Evolutionary conservation across 441 rosid genomes (phyloP).

Genomic region (Croton setiger): DNA sequence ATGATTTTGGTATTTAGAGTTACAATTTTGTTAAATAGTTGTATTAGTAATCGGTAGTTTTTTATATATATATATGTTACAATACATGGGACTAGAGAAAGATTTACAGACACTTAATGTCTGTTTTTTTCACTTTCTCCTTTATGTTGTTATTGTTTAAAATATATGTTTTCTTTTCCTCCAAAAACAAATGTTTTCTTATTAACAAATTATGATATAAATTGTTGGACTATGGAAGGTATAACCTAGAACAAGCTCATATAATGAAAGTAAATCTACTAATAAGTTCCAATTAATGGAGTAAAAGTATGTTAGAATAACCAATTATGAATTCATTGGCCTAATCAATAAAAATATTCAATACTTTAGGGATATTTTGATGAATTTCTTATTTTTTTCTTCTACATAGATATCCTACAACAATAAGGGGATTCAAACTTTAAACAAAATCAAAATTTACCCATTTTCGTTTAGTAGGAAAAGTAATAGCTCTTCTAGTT

Average conservation of each 20-base stretch:
- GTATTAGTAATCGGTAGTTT: background rate
- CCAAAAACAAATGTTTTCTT: background rate
- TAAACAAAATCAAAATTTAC: too few relatives aligned
- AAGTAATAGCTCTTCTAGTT: too few relatives aligned
- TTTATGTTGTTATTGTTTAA: background rate
- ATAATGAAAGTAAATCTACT: too few relatives aligned
- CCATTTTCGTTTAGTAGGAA: too few relatives aligned
- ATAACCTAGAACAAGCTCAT: background rate
- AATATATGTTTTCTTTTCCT: background rate
- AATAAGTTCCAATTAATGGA: background rate
- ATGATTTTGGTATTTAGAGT: background rate
- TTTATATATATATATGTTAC: background rate
- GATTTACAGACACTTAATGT: constrained; percentile 1
- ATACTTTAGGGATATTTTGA: too few relatives aligned
- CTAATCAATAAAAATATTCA: too few relatives aligned
- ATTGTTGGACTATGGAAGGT: too few relatives aligned
- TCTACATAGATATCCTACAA: too few relatives aligned
- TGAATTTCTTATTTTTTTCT: too few relatives aligned
- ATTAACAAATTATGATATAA: background rate
- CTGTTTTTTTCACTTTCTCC: background rate
- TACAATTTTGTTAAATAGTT: background rate
- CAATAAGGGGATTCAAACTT: too few relatives aligned
- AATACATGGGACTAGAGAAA: background rate
- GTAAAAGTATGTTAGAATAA: background rate
- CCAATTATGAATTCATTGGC: background rate